Percentiles rank a stretch among this genome's conserved stretches.
Evolutionary conservation across 139 green algal genomes (phyloP).

Genomic region (Monoraphidium neglectum): DNA sequence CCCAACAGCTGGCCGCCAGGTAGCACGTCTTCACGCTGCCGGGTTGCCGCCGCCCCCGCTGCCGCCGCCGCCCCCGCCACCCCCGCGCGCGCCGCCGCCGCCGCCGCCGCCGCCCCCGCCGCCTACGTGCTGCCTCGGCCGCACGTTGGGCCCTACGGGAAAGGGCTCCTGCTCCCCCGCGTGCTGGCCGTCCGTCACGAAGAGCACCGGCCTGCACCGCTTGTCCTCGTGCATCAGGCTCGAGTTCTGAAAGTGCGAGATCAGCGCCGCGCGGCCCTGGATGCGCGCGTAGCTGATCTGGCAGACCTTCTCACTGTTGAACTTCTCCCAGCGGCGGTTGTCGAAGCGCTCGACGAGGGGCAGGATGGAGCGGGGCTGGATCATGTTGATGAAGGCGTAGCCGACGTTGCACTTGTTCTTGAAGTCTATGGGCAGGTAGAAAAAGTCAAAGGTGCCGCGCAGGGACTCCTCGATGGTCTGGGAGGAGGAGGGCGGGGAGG

Average conservation of each 20-base stretch:
- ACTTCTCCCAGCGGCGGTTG: slow-evolving; percentile 93
- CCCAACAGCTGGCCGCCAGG: no score
- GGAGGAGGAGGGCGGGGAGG: neutral
- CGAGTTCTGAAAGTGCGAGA: slow-evolving; percentile 97
- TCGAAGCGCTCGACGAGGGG: slow-evolving; percentile 90
- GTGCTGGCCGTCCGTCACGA: slow-evolving; percentile 57
- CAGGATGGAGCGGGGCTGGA: slow-evolving; percentile 75
- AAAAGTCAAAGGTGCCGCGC: slow-evolving; percentile 89
- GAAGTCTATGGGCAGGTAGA: slow-evolving; percentile 96
- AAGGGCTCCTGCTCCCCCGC: slow-evolving; percentile 62
- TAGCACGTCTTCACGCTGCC: no score
- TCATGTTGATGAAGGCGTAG: slow-evolving; percentile 99
- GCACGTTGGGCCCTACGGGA: slow-evolving; percentile 33
- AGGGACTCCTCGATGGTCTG: slow-evolving; percentile 91
- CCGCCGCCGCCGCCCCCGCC: neutral
- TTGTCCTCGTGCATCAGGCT: slow-evolving; percentile 99
- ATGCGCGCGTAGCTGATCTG: slow-evolving; percentile 95
- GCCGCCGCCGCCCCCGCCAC: no score
- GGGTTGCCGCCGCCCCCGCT: no score
- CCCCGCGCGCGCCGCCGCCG: slow-evolving; percentile 6
- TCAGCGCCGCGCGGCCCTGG: slow-evolving; percentile 84
- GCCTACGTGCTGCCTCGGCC: neutral
- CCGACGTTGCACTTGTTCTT: slow-evolving; percentile 99
- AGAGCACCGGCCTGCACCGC: slow-evolving; percentile 94
- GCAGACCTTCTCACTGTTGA: slow-evolving; percentile 96